A percentile compares a stretch with the other conserved stretches of the same genome.
These are phyloP conservation scores for Rubia yunnanensis DNA, from an alignment of 257 asterid genomes.

Conservation along the genomic window DNA sequence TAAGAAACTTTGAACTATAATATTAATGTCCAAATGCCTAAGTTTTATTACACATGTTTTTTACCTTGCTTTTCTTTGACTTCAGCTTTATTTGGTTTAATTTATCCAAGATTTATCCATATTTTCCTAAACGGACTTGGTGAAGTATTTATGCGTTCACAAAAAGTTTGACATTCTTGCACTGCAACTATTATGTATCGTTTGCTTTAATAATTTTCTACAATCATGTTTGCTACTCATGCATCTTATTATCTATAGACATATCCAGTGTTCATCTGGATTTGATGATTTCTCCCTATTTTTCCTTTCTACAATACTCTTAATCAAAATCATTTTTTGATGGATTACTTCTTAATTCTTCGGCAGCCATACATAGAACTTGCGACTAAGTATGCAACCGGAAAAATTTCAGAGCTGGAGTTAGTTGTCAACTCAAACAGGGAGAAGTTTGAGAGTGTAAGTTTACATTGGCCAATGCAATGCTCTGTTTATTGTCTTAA, in stretches of 20 bases:
- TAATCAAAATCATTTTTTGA: neutral
- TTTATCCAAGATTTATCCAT: neutral
- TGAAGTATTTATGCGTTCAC: neutral
- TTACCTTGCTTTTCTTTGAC: neutral
- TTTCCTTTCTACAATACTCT: neutral
- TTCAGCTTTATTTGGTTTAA: neutral
- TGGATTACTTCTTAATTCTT: slow-evolving; percentile 5
- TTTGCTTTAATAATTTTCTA: too few relatives aligned
- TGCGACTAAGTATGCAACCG: slow-evolving; percentile 58
- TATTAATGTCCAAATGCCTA: neutral
- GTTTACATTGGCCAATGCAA: slow-evolving; percentile 20
- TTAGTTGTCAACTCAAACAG: slow-evolving; percentile 47
- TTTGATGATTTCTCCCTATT: neutral
- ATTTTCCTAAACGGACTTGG: neutral
- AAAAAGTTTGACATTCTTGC: neutral
- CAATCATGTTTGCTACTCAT: too few relatives aligned
- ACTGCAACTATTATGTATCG: neutral
- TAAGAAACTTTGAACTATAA: neutral
- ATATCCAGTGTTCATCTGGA: neutral
- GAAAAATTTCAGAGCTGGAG: slow-evolving; percentile 74
- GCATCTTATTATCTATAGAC: too few relatives aligned
- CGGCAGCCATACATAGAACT: slow-evolving; percentile 80
- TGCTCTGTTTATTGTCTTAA: slow-evolving; percentile 2
- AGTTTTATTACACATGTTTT: neutral
- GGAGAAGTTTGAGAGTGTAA: slow-evolving; percentile 72